Evolutionary conservation across 108 stramenopile genomes (phyloP).

Genomic region (Nitzschia sp.): DNA sequence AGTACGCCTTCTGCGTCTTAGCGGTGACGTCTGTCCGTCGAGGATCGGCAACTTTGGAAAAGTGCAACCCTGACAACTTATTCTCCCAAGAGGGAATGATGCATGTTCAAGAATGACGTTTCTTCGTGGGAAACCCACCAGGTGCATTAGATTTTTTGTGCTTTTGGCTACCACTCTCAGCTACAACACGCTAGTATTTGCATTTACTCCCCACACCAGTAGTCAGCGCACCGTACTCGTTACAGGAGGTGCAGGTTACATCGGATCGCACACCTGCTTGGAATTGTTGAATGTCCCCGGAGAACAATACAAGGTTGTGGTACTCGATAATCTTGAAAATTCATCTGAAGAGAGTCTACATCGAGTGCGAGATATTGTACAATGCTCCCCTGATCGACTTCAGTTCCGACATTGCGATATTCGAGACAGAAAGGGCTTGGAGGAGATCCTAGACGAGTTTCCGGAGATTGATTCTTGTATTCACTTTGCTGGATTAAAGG

Average conservation of each 20-base stretch:
- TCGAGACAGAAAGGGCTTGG: constrained; percentile 52
- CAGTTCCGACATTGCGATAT: constrained; percentile 80
- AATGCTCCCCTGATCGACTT: constrained; percentile 44
- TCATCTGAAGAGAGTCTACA: constrained; percentile 83
- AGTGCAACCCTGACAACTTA: too few species aligned
- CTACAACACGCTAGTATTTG: constrained; percentile 11
- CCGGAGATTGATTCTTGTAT: constrained; percentile 88
- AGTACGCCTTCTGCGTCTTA: too few species aligned
- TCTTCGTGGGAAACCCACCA: too few species aligned
- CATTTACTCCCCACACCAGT: constrained; percentile 5
- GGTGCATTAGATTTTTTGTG: not conserved
- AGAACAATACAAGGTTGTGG: constrained; percentile 75
- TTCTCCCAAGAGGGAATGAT: too few species aligned
- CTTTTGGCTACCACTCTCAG: not conserved
- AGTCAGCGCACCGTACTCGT: constrained; percentile 83
- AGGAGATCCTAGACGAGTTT: constrained; percentile 70
- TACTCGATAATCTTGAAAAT: constrained; percentile 94
- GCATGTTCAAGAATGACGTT: too few species aligned
- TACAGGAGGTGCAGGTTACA: constrained; percentile 98
- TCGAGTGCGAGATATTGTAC: constrained; percentile 78
- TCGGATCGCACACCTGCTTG: constrained; percentile 96
- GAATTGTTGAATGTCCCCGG: constrained; percentile 79
- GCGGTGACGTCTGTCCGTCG: too few species aligned
- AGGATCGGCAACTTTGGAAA: too few species aligned
- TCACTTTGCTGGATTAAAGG: constrained; percentile 99